Conservation (phyloP, 1,139 yeast genomes). For the Arxiozyma telluris region DNA sequence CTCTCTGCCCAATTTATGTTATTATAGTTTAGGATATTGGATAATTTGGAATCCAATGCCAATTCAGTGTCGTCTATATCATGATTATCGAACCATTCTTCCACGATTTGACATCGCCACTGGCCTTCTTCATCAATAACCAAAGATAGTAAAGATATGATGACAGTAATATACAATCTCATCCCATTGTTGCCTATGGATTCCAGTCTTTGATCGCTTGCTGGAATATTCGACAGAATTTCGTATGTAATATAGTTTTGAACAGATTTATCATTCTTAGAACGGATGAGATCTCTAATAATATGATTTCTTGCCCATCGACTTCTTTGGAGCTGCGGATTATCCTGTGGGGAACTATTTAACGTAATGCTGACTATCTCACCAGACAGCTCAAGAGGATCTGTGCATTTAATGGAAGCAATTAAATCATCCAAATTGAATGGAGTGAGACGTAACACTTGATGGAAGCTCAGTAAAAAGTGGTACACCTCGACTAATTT, state of each 20-base stretch:
- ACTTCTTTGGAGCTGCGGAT: conserved; percentile 3
- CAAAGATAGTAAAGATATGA: conserved; percentile 19
- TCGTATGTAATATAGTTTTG: conserved; percentile 9
- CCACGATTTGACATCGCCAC: conserved; percentile 30
- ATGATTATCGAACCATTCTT: conserved; percentile 23
- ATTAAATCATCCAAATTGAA: conserved; percentile 25
- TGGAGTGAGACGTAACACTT: conserved; percentile 16
- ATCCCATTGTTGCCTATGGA: conserved; percentile 21
- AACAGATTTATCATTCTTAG: conserved; percentile 7
- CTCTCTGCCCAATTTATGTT: conserved; percentile 70
- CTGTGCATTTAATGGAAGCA: conserved; percentile 23
- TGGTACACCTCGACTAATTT: conserved; percentile 20
- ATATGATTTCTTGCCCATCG: conserved; percentile 13
- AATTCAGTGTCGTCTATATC: conserved; percentile 17
- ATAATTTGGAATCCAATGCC: conserved; percentile 28
- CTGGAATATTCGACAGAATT: conserved; percentile 21
- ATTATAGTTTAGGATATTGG: conserved; percentile 49
- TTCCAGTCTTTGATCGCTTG: conserved; percentile 29
- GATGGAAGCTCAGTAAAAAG: conserved; percentile 23
- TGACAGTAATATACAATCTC: conserved; percentile 20
- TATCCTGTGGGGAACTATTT: conserved; percentile 4
- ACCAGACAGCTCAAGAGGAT: conserved; percentile 21
- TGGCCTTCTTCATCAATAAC: conserved; percentile 27
- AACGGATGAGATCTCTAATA: conserved; percentile 14
- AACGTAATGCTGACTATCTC: conserved; percentile 20